A percentile compares a stretch with the other conserved stretches of the same genome.
These are phyloP conservation scores for Meripilus lineatus DNA, from an alignment of 1,284 basidiomycete species.

Conservation along the genomic window DNA sequence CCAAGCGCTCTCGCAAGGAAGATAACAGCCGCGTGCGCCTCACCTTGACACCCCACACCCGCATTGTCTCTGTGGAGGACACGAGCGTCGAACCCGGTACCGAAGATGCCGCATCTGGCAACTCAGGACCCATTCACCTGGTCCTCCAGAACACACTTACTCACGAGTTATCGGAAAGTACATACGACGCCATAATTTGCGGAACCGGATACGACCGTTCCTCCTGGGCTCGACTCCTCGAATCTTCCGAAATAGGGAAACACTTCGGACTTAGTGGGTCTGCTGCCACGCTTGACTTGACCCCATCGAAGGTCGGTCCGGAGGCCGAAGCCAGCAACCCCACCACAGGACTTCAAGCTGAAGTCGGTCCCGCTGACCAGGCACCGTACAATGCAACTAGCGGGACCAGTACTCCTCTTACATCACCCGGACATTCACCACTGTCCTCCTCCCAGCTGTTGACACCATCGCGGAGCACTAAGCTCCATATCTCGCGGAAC, in stretches of 20 bases:
- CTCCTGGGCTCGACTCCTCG: conserved; percentile 43
- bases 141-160: conserved; percentile 35
- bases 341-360: not conserved
- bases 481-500: conserved; percentile 39
- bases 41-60: conserved; percentile 35
- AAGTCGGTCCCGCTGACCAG: too few relatives aligned
- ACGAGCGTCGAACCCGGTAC: conserved; percentile 14
- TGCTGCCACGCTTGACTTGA: conserved; percentile 20
- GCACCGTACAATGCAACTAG: conserved; percentile 18
- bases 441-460: conserved; percentile 13
- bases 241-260: conserved; percentile 38
- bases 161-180: conserved; percentile 25
- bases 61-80: conserved; percentile 32
- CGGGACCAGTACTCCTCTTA: conserved; percentile 7
- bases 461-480: conserved; percentile 23
- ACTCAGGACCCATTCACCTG: conserved; percentile 30
- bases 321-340: conserved; percentile 2
- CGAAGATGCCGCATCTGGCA: conserved; percentile 15
- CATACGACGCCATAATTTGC: conserved; percentile 50
- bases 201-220: conserved; percentile 55
- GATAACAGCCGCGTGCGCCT: conserved; percentile 27
- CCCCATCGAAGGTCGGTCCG: conserved; percentile 3
- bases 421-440: conserved; percentile 12
- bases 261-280: conserved; percentile 34
- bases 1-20: conserved; percentile 24